A percentile compares a stretch with the other conserved stretches of the same genome.
Conservation (phyloP, 176 grass and related monocot species). For the Hyparrhenia diplandra region DNA sequence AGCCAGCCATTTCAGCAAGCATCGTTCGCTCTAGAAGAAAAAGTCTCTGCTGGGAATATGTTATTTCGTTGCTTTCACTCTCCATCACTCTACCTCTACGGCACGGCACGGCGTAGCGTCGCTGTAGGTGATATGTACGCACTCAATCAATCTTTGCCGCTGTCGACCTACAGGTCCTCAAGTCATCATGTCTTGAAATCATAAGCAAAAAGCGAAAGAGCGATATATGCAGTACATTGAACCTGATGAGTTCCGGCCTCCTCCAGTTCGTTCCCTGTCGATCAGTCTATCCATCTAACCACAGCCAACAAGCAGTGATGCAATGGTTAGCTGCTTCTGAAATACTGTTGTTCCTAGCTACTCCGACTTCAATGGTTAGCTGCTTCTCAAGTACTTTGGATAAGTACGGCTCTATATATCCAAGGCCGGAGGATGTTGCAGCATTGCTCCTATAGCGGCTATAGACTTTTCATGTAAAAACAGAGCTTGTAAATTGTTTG, state of each 20-base stretch:
- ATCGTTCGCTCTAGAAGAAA: background rate
- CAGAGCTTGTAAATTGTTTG: too few species aligned
- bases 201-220: background rate
- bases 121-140: background rate
- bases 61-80: background rate
- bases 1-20: background rate
- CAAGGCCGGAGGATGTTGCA: too few species aligned
- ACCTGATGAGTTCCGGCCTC: background rate
- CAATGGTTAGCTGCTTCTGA: background rate
- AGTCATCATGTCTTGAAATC: background rate
- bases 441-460: too few species aligned
- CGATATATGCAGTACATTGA: background rate
- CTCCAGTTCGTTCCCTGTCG: background rate
- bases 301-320: background rate
- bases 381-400: too few species aligned
- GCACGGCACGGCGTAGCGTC: background rate
- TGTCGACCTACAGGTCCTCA: background rate
- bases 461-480: too few species aligned
- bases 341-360: background rate
- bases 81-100: background rate
- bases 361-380: too few species aligned
- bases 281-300: background rate
- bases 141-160: conserved; percentile 10
- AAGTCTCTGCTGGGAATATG: background rate
- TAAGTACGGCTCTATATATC: too few species aligned